Evolutionary conservation across 176 grass and related monocot genomes (phyloP), one percentile per base, ranked within the genome.

Genomic region (Eleusine coracana): DNA sequence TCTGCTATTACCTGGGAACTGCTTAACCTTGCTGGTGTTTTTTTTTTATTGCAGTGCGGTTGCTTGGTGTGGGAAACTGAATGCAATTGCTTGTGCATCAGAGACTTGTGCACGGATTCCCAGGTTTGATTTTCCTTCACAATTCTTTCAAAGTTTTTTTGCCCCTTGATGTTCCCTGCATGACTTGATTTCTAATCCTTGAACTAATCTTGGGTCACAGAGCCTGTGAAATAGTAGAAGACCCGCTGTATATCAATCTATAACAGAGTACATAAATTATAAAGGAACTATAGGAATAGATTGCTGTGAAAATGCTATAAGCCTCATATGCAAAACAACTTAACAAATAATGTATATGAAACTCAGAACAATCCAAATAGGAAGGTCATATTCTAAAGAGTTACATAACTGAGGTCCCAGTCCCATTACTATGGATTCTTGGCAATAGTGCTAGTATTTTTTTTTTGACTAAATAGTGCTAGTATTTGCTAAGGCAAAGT

Each of bases 101-200:
- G 93, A 99, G 80, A 99, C 96, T 56, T 99, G 91, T 83, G 86
- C 96, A 12, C 83, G 91, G 10, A 99, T 99, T 87, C 93, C 93
- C 16, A 96, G 93, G 93, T 96, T 34, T 8, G 56, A 77, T 68
- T 66, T 73, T 39, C n/a, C 31, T 85, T 80, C 52, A 55, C 59
- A 29, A 61, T 64, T 76, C 17, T 48, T 39, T 81, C 21, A 8
- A 69, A 60, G 72, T 49, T 50, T n/a, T 65, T 70, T 70, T 46
- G 27, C 11, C 6, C 48, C 64, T 70, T 20, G 18, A 65, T 66
- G 80, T 58, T 11, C 23, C 21, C 34, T 46, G 56, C 9, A 64
- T 62, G 52, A 77, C 13, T 75, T 45, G 37, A 11, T 75, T 27
- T 42, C 14, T 45, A 67, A 68, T 21, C 11, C 2, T 69, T 69